Percentiles rank a stretch among this genome's conserved stretches.
Conservation (phyloP, 2,329 filamentous ascomycete species). For the Xylariales sp. region DNA sequence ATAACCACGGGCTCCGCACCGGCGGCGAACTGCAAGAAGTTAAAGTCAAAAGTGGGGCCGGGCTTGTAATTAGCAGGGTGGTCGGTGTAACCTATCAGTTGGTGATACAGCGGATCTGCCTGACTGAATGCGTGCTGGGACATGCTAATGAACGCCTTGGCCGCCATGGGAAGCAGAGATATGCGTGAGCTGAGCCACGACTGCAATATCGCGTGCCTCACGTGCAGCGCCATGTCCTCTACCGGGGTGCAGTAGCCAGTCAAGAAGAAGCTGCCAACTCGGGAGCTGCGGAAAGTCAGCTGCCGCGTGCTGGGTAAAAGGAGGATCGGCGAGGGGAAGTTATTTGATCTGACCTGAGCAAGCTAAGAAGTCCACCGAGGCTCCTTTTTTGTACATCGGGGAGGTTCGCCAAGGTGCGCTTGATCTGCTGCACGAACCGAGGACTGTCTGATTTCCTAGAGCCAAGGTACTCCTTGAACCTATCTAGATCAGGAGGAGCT, state of each 20-base stretch:
- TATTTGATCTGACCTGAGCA: not conserved
- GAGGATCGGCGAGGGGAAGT: not conserved
- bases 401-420: constrained; percentile 33
- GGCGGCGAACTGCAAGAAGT: constrained; percentile 55
- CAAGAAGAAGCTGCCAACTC: constrained; percentile 57
- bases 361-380: constrained; percentile 28
- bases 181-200: constrained; percentile 57
- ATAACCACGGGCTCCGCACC: constrained; percentile 50
- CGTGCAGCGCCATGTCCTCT: constrained; percentile 53
- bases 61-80: constrained; percentile 47
- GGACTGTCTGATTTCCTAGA: constrained; percentile 47
- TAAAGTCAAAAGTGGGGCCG: constrained; percentile 48
- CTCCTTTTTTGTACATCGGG: constrained; percentile 26
- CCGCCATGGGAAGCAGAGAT: constrained; percentile 48
- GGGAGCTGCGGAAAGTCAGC: constrained; percentile 42
- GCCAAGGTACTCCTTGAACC: constrained; percentile 48
- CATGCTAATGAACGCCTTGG: constrained; percentile 51
- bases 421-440: constrained; percentile 46
- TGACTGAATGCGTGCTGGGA: constrained; percentile 51
- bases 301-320: not conserved
- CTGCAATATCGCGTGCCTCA: constrained; percentile 59
- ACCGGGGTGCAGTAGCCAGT: constrained; percentile 65
- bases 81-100: constrained; percentile 54
- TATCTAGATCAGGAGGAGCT: constrained; percentile 33
- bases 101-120: constrained; percentile 48